A percentile compares a stretch with the other conserved stretches of the same genome.
These are phyloP conservation scores for Pseudogymnoascus sp. DNA, from an alignment of 2,329 filamentous ascomycete species.

Conservation along the genomic window DNA sequence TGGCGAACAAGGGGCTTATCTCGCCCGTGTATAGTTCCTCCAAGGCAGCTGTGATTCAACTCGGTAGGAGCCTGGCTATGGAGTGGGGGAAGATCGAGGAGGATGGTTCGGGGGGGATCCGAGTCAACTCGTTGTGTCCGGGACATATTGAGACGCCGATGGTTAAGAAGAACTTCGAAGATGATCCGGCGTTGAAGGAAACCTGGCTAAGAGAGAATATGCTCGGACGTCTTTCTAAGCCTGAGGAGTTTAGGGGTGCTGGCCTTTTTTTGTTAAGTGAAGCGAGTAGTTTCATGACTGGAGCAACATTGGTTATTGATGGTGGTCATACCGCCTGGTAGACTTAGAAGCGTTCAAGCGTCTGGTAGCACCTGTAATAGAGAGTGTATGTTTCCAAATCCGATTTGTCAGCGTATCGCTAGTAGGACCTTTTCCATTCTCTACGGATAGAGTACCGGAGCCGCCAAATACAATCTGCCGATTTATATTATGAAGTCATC, in stretches of 20 bases:
- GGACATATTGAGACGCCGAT: slow-evolving; percentile 77
- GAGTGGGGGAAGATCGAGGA: slow-evolving; percentile 54
- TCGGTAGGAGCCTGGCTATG: slow-evolving; percentile 60
- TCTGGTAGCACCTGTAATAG: too few relatives aligned
- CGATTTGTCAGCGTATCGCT: too few relatives aligned
- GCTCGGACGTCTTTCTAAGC: slow-evolving; percentile 61
- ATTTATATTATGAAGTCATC: background rate
- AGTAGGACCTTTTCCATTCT: too few relatives aligned
- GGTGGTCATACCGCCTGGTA: slow-evolving; percentile 51
- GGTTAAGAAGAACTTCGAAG: slow-evolving; percentile 71
- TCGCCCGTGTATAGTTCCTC: slow-evolving; percentile 66
- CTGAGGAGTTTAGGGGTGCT: slow-evolving; percentile 63
- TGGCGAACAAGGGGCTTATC: slow-evolving; percentile 58
- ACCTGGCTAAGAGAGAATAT: slow-evolving; percentile 82
- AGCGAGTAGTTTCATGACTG: slow-evolving; percentile 64
- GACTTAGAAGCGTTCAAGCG: background rate
- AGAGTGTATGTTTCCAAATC: too few relatives aligned
- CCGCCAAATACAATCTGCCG: background rate
- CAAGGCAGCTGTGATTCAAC: slow-evolving; percentile 66
- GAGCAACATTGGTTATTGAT: slow-evolving; percentile 60
- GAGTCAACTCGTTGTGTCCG: slow-evolving; percentile 73
- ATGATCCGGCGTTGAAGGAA: slow-evolving; percentile 58
- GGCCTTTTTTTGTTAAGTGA: slow-evolving; percentile 61
- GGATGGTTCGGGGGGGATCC: slow-evolving; percentile 44
- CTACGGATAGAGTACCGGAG: too few relatives aligned